phyloP scores from a whole-genome alignment of 176 grass and related monocot genomes.

The Tuctoria greenei region DNA sequence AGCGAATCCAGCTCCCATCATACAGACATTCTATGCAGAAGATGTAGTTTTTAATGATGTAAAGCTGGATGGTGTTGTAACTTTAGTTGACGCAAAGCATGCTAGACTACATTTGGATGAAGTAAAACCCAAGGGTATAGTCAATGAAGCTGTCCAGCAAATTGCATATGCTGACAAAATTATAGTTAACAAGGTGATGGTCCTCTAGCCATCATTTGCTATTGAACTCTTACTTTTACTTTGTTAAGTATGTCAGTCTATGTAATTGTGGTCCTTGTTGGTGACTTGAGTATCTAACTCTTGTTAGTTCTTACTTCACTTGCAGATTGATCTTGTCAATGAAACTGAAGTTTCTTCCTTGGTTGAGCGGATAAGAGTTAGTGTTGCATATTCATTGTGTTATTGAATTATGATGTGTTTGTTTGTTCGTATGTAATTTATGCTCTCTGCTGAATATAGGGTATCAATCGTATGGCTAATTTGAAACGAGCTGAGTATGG shows the following conservation, averaged over 20 bases:
- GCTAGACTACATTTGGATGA: slow-evolving; percentile 81
- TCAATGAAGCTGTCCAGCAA: slow-evolving; percentile 94
- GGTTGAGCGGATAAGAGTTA: slow-evolving; percentile 81
- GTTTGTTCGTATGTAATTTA: slow-evolving; percentile 21
- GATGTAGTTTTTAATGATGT: slow-evolving; percentile 93
- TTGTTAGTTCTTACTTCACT: slow-evolving; percentile 21
- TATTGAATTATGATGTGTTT: background rate
- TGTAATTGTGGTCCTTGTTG: slow-evolving; percentile 8
- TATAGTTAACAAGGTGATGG: slow-evolving; percentile 91
- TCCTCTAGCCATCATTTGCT: background rate
- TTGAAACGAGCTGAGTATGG: slow-evolving; percentile 83
- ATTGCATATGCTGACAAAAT: slow-evolving; percentile 98
- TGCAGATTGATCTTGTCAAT: slow-evolving; percentile 91
- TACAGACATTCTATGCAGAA: slow-evolving; percentile 96
- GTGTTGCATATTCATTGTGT: background rate
- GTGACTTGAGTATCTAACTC: slow-evolving; percentile 11
- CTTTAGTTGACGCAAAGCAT: slow-evolving; percentile 97
- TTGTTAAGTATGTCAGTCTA: background rate
- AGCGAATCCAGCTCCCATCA: slow-evolving; percentile 94
- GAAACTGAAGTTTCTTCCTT: slow-evolving; percentile 79
- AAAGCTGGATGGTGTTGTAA: slow-evolving; percentile 94
- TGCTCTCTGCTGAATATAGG: slow-evolving; percentile 53
- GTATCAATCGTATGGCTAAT: slow-evolving; percentile 92
- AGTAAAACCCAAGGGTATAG: slow-evolving; percentile 89
- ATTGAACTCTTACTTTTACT: background rate